Evolutionary conservation across 305 asterid genomes (phyloP).

Genomic region (Fraxinus velutina): DNA sequence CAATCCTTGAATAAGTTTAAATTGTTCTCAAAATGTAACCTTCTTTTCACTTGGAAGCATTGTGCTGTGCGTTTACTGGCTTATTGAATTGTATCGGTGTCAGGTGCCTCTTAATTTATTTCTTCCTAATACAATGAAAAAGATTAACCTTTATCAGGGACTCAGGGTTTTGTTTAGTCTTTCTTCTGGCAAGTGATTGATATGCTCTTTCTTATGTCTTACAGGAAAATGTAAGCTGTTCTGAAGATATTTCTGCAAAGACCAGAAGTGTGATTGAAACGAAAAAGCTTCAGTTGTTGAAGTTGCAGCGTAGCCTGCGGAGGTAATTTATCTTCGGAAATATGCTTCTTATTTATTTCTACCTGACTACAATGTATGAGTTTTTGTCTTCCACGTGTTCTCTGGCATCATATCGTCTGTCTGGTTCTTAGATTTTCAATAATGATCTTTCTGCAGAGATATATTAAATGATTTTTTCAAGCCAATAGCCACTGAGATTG

Average conservation of each 20-base stretch:
- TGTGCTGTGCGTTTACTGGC: slow-evolving; percentile 6
- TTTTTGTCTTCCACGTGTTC: background rate
- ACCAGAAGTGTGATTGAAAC: slow-evolving; percentile 93
- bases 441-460: slow-evolving; percentile 54
- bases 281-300: slow-evolving; percentile 94
- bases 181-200: slow-evolving; percentile 14
- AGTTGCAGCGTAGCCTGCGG: slow-evolving; percentile 83
- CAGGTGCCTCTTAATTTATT: background rate
- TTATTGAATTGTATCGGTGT: background rate
- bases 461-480: slow-evolving; percentile 76
- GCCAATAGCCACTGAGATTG: slow-evolving; percentile 79
- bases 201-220: slow-evolving; percentile 16
- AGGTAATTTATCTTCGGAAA: slow-evolving; percentile 43
- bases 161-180: slow-evolving; percentile 12
- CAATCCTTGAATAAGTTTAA: slow-evolving; percentile 2
- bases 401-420: slow-evolving; percentile 10
- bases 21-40: slow-evolving; percentile 1
- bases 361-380: background rate
- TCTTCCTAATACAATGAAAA: background rate
- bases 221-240: slow-evolving; percentile 86
- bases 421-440: slow-evolving; percentile 24
- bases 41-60: background rate
- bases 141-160: slow-evolving; percentile 1
- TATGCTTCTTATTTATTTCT: slow-evolving; percentile 18
- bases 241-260: slow-evolving; percentile 90